Percentiles rank a stretch among this genome's conserved stretches.
These are phyloP conservation scores for Globisporangium iwayamae DNA, from an alignment of 352 stramenopile species.

Conservation along the genomic window DNA sequence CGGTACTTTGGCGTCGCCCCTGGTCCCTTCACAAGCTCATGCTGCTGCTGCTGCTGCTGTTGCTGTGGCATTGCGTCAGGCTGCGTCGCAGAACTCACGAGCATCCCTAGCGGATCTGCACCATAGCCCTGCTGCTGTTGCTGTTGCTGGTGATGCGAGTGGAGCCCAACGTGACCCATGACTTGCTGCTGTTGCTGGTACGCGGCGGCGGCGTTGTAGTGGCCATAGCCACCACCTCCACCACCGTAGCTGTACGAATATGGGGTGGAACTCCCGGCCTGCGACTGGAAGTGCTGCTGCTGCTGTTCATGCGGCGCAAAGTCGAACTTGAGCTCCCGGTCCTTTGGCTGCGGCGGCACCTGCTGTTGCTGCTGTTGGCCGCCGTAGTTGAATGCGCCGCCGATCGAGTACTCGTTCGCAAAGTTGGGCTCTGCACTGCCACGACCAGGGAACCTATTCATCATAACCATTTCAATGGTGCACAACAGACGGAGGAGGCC, in stretches of 20 bases:
- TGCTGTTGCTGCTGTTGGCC: slow-evolving; percentile 23
- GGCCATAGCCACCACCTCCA: slow-evolving; percentile 12
- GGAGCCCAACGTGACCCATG: slow-evolving; percentile 4
- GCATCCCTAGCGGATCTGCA: slow-evolving; percentile 45
- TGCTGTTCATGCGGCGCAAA: slow-evolving; percentile 24
- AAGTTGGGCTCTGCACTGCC: slow-evolving; percentile 14
- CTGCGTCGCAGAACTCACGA: slow-evolving; percentile 56
- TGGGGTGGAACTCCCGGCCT: slow-evolving; percentile 12
- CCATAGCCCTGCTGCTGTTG: slow-evolving; percentile 25
- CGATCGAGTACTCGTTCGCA: slow-evolving; percentile 19
- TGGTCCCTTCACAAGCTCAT: slow-evolving; percentile 19
- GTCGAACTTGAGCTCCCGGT: slow-evolving; percentile 12
- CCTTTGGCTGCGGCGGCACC: slow-evolving; percentile 1
- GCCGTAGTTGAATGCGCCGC: slow-evolving; percentile 9
- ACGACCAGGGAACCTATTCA: slow-evolving; percentile 11
- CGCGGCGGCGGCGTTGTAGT: slow-evolving; percentile 15
- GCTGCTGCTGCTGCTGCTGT: slow-evolving; percentile 16
- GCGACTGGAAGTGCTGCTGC: slow-evolving; percentile 18
- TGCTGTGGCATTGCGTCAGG: slow-evolving; percentile 21
- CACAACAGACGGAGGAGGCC: neutral
- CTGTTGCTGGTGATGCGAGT: slow-evolving; percentile 25
- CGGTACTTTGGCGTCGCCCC: slow-evolving; percentile 14
- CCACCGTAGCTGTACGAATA: slow-evolving; percentile 34
- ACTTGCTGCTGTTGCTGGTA: slow-evolving; percentile 17
- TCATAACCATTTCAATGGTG: neutral